Evolutionary conservation across 306 rosid species (phyloP), one percentile per base, ranked within the genome.

Genomic region (Medicago truncatula): DNA sequence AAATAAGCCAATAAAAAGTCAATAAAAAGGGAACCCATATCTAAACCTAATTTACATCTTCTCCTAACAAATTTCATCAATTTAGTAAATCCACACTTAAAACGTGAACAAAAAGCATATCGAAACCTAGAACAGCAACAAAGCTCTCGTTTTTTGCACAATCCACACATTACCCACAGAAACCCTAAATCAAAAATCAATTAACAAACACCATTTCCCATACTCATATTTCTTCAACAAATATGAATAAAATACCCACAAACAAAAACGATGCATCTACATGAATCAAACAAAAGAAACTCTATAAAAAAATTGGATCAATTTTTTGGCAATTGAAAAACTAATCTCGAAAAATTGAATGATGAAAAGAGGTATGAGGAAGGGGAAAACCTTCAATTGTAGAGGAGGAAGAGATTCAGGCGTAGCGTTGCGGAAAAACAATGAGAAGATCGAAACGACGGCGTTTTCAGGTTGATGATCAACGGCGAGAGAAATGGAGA

Each of bases 71-170:
- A 78, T 70, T 44, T 15, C 43, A 70, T 47, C 20, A 59, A 61
- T 60, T 17, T 70, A 68, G 60, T 18, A 18, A 57, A 68, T 58
- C 58, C 50, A 67, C 40, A 68, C 81, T 52, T 76, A 44, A 41
- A 76, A 31, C 21, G 5, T 58, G 36, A 67, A 56, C 17, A 67
- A 54, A 52, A 54, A 6, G 68, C 67, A 41, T 11, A 41, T 12
- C 40, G 43, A 77, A 68, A 68, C 52, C 75, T 44, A 67, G 52
- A 67, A 67, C 67, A 41, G 6, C 20, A 73, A 59, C 6, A 59
- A 66, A 67, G 1, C 16, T 25, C 10, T 17, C 17, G 1, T 8
- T 75, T 16, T 64, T 63, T 13, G 15, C 16, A 75, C 40, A 62
- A 75, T 47, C 17, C 53, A 38, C 38, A 52, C 9, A 25, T 38